Conservation (phyloP, 768 basidiomycete genomes). For the Hortiboletus flavorubellus region DNA sequence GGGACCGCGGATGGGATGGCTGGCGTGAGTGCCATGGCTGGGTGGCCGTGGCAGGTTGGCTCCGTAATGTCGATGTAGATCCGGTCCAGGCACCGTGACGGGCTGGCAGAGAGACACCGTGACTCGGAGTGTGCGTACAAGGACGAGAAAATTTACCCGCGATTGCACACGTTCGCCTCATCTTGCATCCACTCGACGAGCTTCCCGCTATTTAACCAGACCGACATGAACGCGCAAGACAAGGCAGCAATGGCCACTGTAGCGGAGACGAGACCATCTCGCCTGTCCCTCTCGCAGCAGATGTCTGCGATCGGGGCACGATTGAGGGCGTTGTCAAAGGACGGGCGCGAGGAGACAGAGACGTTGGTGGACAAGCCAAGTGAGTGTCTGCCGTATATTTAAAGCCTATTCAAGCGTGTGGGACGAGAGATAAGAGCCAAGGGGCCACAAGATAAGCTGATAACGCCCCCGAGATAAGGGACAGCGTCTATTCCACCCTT, state of each 20-base stretch:
- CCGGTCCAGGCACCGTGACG: slow-evolving; percentile 6
- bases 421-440: slow-evolving; percentile 13
- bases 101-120: not conserved
- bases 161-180: slow-evolving; percentile 15
- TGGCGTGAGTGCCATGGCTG: no score
- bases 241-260: slow-evolving; percentile 3
- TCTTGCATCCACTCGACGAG: not conserved
- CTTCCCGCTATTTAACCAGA: slow-evolving; percentile 11
- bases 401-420: not conserved
- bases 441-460: slow-evolving; percentile 15
- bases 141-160: not conserved
- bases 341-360: slow-evolving; percentile 2
- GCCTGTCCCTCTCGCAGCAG: slow-evolving; percentile 13
- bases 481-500: not conserved
- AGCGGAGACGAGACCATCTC: slow-evolving; percentile 6
- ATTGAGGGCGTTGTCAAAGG: slow-evolving; percentile 13
- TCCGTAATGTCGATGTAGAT: not conserved
- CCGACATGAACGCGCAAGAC: not conserved
- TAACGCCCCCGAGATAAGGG: slow-evolving; percentile 18
- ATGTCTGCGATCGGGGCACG: slow-evolving; percentile 20
- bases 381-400: slow-evolving; percentile 5
- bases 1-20: no score
- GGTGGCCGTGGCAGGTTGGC: not conserved
- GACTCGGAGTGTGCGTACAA: not conserved
- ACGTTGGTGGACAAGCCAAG: slow-evolving; percentile 16